Evolutionary conservation across 495 filamentous ascomycete species (phyloP), one percentile per base, ranked within the genome.

Genomic region (Annulohypoxylon moriforme): DNA sequence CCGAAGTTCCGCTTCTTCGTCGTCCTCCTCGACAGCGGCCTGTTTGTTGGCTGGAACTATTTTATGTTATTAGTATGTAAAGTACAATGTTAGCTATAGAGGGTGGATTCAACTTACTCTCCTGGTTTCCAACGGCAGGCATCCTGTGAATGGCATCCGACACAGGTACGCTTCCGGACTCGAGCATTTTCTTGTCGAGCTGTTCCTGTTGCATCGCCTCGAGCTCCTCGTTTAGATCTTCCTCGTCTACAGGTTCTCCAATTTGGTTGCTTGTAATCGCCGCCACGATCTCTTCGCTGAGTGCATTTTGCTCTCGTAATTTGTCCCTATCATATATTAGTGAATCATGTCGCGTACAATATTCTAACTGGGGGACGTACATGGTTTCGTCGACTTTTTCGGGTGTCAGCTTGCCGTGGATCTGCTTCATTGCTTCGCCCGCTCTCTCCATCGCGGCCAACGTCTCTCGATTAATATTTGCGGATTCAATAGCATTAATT

Each of bases 381-480:
- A 99, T 97, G 57, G 94, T 94, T 76, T 92, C 85, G 77, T 99
- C 96, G 60, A 99, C 94, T 78, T 96, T 93, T 68, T 97, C 93
- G 60, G 97, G 90, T 27, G 90, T 96, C 80, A 98, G 89, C 66
- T 91, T 91, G 72, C 89, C 90, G 78, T 99, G 96, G 72, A 99
- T 99, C 65, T 89, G 80, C 81, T 92, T 89, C 96, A 99, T 98
- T 22, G 96, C 96, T 18, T 88, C 80, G 60, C 91, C 88, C 2
- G 96, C 94, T 74, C 89, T 88, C 86, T 97, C 89, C 95, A 99
- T 98, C 2, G 94, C 96, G 55, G 89, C 86, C 52, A 99, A 85
- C 4, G 96, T 99, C 83, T 98, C 94, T 77, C 94, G 88, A 85
- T 99, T 99, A 82, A 99, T 97, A 79, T 98, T 99, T 55, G 96